Evolutionary conservation across 2,329 filamentous ascomycete genomes (phyloP), one percentile per base, ranked within the genome.

Genomic region (Helicocarpus griseus): DNA sequence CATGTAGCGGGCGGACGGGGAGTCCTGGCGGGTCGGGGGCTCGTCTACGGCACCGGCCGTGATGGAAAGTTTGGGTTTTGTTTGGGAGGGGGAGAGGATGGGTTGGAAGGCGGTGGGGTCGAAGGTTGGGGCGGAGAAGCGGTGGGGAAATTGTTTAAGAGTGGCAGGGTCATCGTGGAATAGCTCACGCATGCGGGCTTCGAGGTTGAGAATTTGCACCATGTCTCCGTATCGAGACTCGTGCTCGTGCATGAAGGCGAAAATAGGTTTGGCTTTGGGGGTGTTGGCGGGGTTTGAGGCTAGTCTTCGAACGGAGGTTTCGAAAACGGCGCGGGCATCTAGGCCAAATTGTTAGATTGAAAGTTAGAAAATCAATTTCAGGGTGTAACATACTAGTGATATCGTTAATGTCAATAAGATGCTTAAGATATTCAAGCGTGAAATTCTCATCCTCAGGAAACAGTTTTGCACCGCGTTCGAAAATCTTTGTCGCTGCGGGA

Each of bases 291-390:
- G 81, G 58, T 90, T 93, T 22, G 85, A 78, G 6, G 86, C 80
- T 40, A 97, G 78, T 55, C 85, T 85, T 63, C 86, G 87, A 54
- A 96, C 87, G 14, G 90, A 89, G 14, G 90, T 96, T 67, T 97
- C 93, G 62, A 98, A 98, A 2, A 96, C 89, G 8, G 93, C 90
- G 58, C 93, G 82, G 31, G 93, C 93, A 77, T 98, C 89, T 90
- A 59, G 31, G 31, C 31, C 26, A 45, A 61, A 52, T 60, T n/a
- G n/a, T n/a, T n/a, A n/a, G n/a, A n/a, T n/a, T n/a, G n/a, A n/a
- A n/a, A n/a, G n/a, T n/a, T 52, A 60, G 44, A 17, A 19, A 14
- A 31, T 39, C 44, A 19, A 29, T 26, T 26, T 8, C 26, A 35
- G 28, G 43, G 29, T 29, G 21, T 17, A 24, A 77, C 87, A 77